phyloP scores from a whole-genome alignment of 768 basidiomycete species.

The Lyophyllum atratum region DNA sequence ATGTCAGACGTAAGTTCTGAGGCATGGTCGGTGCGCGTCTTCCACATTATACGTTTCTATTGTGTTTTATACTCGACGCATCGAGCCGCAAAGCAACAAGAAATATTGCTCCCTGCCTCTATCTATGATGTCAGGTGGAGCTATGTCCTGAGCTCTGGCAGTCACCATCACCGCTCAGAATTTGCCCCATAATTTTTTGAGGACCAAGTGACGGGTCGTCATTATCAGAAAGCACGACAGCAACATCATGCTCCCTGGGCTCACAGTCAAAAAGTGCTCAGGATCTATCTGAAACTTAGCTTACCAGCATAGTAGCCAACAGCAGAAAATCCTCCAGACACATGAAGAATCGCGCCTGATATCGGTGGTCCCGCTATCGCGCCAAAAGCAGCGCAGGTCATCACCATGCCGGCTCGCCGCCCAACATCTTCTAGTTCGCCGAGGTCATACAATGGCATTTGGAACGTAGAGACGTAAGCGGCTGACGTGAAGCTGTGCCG shows the following conservation, averaged over 20 bases:
- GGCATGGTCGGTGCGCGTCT: too few species aligned
- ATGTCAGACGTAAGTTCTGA: too few species aligned
- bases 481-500: constrained; percentile 48
- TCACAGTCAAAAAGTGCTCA: not conserved
- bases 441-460: constrained; percentile 48
- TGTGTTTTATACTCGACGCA: too few species aligned
- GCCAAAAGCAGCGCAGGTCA: constrained; percentile 54
- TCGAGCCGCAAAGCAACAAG: too few species aligned
- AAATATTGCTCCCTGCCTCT: too few species aligned
- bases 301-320: constrained; percentile 55
- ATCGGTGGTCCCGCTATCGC: constrained; percentile 63
- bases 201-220: constrained; percentile 38
- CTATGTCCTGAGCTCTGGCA: not conserved
- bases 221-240: constrained; percentile 43
- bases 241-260: constrained; percentile 31
- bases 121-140: too few species aligned
- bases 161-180: constrained; percentile 25
- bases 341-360: constrained; percentile 55
- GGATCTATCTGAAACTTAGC: not conserved
- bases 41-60: too few species aligned
- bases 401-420: constrained; percentile 54
- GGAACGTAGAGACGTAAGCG: constrained; percentile 47
- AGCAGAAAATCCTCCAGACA: constrained; percentile 44
- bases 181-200: constrained; percentile 41
- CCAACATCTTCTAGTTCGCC: constrained; percentile 57